Conservation (phyloP, 2,329 filamentous ascomycete genomes). For the Pezicula radicicola region DNA sequence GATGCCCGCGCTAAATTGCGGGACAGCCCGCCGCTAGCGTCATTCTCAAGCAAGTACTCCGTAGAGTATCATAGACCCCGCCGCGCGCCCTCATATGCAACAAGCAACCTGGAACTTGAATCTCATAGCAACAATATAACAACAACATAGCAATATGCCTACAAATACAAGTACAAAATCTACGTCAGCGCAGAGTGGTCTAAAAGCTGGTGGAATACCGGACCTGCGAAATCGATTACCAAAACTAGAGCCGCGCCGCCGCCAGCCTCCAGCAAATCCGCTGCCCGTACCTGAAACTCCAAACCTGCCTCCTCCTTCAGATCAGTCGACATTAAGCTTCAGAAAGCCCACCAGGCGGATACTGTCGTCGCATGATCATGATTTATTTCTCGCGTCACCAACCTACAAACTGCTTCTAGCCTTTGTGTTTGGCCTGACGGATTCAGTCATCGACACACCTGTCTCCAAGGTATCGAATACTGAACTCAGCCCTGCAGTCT, state of each 20-base stretch:
- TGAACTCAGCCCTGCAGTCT: constrained; percentile 57
- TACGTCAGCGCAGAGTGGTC: constrained; percentile 2
- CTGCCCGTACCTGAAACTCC: constrained; percentile 74
- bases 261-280: constrained; percentile 49
- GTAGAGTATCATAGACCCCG: too few relatives aligned
- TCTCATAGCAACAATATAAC: constrained; percentile 6
- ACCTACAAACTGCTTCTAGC: constrained; percentile 74
- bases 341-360: constrained; percentile 73
- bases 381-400: constrained; percentile 74
- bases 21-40: too few relatives aligned
- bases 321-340: constrained; percentile 58
- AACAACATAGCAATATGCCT: constrained; percentile 20
- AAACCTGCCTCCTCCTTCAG: constrained; percentile 64
- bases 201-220: constrained; percentile 30
- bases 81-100: not conserved
- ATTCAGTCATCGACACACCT: constrained; percentile 70
- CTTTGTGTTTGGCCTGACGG: constrained; percentile 84
- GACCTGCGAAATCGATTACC: constrained; percentile 58
- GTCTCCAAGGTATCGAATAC: constrained; percentile 58
- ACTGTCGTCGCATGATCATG: constrained; percentile 75
- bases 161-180: constrained; percentile 15
- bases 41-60: too few relatives aligned
- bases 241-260: constrained; percentile 63
- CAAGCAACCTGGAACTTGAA: not conserved
- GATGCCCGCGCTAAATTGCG: not conserved